Base-by-base conservation (phyloP, 2,329 filamentous ascomycete species). In the Paecilomyces variotii region DNA sequence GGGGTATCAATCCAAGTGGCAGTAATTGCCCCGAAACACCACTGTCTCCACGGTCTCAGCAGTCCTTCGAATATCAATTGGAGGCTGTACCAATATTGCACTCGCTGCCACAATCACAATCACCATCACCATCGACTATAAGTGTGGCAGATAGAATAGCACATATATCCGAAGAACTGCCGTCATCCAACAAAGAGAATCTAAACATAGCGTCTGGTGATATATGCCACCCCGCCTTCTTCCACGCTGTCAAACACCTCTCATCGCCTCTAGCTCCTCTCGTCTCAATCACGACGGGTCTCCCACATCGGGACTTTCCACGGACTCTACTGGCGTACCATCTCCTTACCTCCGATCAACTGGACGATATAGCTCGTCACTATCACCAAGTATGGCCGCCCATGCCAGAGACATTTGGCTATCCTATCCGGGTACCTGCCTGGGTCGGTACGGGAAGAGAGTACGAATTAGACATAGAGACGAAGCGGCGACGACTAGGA, bases 371-470 rank as follows among this genome's bases (percentile, higher is more conserved):
- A 0, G 75, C 76, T 10, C 58, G 66, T 0, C 71, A 74, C 62
- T 79, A 74, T 60, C 75, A 79, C 58, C 77, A 79, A 57, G 67
- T 73, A 4, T 69, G 67, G 51, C 76, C 75, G 0, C 67, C 76
- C 0, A 54, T 67, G 0, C 62, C 60, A 0, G 67, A 69, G 25
- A 74, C 73, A 0, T 65, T 57, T 26, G 58, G 56, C 4, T 79
- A 78, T 54, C 76, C 77, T 4, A 57, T 67, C 7, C 60, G 39
- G 0, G 65, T 74, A 0, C 61, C 61, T 4, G 60, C 70, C 5
- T 73, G 74, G 72, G 54, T 75, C 2, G 69, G 67, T 0, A 64
- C 64, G 0, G 45, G 49, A 0, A 49, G 57, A 0, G 67, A 68
- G 52, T 5, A 26, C 1, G 49, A 57, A 1, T 62, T 73, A 1